Evolutionary conservation across 106 monocot species (phyloP).

Genomic region (Narthecium ossifragum): DNA sequence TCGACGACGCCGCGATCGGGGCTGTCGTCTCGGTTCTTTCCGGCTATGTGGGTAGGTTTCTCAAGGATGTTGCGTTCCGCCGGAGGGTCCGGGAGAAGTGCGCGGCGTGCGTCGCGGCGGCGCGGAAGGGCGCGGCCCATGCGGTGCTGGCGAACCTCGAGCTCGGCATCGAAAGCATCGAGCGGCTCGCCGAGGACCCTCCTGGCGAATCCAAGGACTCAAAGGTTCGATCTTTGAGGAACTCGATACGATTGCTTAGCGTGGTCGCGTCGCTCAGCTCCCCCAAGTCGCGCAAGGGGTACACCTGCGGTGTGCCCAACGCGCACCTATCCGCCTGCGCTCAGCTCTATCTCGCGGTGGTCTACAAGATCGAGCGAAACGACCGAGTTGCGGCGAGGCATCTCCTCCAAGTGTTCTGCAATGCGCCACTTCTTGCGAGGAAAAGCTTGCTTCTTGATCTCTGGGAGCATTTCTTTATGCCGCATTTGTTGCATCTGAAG

Average conservation of each 20-base stretch:
- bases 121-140: conserved; percentile 22
- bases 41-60: conserved; percentile 38
- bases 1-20: conserved; percentile 9
- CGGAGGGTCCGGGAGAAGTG: conserved; percentile 35
- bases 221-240: conserved; percentile 56
- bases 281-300: conserved; percentile 11
- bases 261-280: conserved; percentile 53
- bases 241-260: conserved; percentile 58
- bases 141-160: conserved; percentile 48
- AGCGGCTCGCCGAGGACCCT: conserved; percentile 35
- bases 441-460: conserved; percentile 55
- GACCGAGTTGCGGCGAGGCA: conserved; percentile 44
- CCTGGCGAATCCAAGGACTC: conserved; percentile 18
- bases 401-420: conserved; percentile 54
- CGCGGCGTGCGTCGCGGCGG: conserved; percentile 18
- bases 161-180: conserved; percentile 52
- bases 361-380: conserved; percentile 40
- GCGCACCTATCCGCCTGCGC: conserved; percentile 51
- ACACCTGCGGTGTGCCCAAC: conserved; percentile 52
- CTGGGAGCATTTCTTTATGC: conserved; percentile 76
- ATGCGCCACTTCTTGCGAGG: conserved; percentile 54
- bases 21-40: conserved; percentile 44
- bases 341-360: conserved; percentile 42
- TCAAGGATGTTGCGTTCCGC: conserved; percentile 34
- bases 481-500: conserved; percentile 70